Evolutionary conservation across 1,139 yeast species (phyloP).

Genomic region (Hemisphaericaspora lyxosophila): DNA sequence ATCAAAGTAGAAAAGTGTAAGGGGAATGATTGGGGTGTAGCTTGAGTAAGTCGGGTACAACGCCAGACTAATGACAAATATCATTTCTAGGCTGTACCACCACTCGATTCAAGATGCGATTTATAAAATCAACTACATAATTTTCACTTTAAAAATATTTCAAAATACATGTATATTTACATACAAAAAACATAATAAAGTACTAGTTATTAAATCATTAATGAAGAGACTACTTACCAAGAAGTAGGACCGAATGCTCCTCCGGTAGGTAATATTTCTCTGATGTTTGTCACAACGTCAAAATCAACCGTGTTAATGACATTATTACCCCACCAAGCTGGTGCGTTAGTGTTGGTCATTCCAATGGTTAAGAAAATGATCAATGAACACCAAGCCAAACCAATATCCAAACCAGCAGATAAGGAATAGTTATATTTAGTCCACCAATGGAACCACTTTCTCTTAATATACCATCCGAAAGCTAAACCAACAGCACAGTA

Average conservation of each 20-base stretch:
- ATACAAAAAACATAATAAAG: neutral
- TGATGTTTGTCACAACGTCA: conserved; percentile 16
- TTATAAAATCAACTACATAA: neutral
- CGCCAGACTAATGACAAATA: too few relatives aligned
- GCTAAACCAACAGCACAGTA: conserved; percentile 35
- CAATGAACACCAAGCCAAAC: conserved; percentile 43
- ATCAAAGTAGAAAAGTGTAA: too few relatives aligned
- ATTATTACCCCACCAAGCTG: conserved; percentile 41
- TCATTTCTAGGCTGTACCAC: too few relatives aligned
- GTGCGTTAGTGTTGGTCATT: conserved; percentile 24
- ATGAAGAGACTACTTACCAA: conserved; percentile 20
- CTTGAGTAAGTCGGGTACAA: too few relatives aligned
- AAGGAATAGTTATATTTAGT: conserved; percentile 41
- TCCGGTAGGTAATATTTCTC: conserved; percentile 16
- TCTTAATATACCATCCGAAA: conserved; percentile 34
- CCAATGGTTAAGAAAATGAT: conserved; percentile 40
- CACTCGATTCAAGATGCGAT: too few relatives aligned
- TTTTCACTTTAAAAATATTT: too few relatives aligned
- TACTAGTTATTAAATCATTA: neutral
- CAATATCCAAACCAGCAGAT: conserved; percentile 45
- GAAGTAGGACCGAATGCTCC: conserved; percentile 21
- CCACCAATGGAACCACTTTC: conserved; percentile 47
- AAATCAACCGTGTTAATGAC: conserved; percentile 13
- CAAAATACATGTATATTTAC: too few relatives aligned
- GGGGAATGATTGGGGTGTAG: too few relatives aligned